phyloP scores from a whole-genome alignment of 2,329 filamentous ascomycete genomes.

The Aspergillus neotritici region DNA sequence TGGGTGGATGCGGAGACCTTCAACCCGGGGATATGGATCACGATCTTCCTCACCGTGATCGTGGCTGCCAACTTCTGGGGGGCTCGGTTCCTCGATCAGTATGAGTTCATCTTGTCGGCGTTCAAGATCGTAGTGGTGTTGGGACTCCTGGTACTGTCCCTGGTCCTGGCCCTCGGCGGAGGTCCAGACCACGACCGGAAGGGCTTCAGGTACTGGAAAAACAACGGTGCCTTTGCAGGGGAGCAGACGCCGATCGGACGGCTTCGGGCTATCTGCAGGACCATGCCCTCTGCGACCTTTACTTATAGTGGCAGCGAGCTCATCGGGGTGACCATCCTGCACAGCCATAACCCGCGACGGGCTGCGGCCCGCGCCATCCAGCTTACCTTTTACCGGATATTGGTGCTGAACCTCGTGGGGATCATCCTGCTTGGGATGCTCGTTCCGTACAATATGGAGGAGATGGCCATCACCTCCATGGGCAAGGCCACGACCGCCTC shows the following conservation, averaged over 20 bases:
- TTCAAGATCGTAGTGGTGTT: conserved; percentile 64
- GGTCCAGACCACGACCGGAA: conserved; percentile 55
- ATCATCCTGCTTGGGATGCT: conserved; percentile 71
- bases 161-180: conserved; percentile 60
- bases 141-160: conserved; percentile 58
- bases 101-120: conserved; percentile 51
- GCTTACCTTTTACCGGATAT: conserved; percentile 72
- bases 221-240: conserved; percentile 53
- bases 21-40: conserved; percentile 73
- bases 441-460: conserved; percentile 60
- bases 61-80: conserved; percentile 61
- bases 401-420: conserved; percentile 70
- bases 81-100: conserved; percentile 62
- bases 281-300: conserved; percentile 69
- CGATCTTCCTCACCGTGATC: conserved; percentile 60
- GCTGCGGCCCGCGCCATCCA: conserved; percentile 71
- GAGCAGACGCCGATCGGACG: conserved; percentile 40
- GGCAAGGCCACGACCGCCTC: conserved; percentile 53
- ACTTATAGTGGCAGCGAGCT: conserved; percentile 72
- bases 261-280: conserved; percentile 61
- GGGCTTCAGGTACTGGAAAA: conserved; percentile 60
- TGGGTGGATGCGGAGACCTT: conserved; percentile 62
- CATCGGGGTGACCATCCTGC: conserved; percentile 68
- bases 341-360: conserved; percentile 69
- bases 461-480: conserved; percentile 47